Base-by-base conservation (phyloP, 352 stramenopile species). In the Phytophthora ramorum region DNA sequence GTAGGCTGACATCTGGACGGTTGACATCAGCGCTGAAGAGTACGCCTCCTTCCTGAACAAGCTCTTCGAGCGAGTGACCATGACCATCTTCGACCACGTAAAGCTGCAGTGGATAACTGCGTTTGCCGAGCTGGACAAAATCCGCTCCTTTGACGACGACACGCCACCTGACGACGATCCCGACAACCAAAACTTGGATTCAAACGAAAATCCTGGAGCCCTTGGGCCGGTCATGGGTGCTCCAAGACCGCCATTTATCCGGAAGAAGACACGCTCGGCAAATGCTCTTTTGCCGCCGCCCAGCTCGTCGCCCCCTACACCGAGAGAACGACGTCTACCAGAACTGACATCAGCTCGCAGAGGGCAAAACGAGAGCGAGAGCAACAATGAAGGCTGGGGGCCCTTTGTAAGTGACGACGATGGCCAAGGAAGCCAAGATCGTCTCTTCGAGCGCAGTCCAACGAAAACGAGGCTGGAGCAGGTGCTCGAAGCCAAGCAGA, bases 1-100 rank as follows among this genome's bases (percentile, higher is more conserved):
- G 9, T 48, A 87, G 79, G 83, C 81, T n/a, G 85, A 94, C 55
- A 89, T 94, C 14, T 94, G 85, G 85, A 94, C 85, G 0, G 57
- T 83, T 17, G 78, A 78, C 12, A 93, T 93, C 30, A 81, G 81
- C 34, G 68, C 69, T 4, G 68, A 86, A 26, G 74, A 88, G 43
- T 93, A 93, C 66, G 54, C 63, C 8, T 80, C 78, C 14, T 93
- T 93, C 41, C 74, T 94, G 22, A 74, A 72, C 50, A 94, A 94
- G 49, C 79, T 94, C 32, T 94, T 87, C 45, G 72, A 91, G 24
- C 83, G 85, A 34, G 85, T 92, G 35, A 94, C 85, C 24, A 90
- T 92, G 76, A 87, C 67, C 8, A 73, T 92, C 28, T 90, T 78
- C 54, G 85, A 93, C 63, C 69, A 81, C 14, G 81, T 89, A 12